These are phyloP conservation scores for Nicotiana obtusifolia DNA, from an alignment of 257 asterid genomes.

Conservation along the genomic window DNA sequence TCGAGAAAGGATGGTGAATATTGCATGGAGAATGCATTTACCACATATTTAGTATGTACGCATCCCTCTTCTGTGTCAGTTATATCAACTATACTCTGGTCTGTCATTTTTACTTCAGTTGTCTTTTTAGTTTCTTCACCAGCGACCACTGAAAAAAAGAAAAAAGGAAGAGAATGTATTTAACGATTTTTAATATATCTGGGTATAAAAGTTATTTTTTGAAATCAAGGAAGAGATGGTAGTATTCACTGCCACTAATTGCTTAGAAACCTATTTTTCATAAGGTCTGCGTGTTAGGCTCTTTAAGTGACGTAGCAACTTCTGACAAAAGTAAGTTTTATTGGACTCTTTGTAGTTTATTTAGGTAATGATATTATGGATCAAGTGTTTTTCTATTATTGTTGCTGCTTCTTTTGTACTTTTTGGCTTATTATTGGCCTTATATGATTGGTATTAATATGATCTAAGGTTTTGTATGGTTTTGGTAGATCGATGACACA, in stretches of 20 bases:
- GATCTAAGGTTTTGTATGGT: not conserved
- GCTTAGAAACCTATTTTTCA: not conserved
- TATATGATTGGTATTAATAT: not conserved
- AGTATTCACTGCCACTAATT: not conserved
- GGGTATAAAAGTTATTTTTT: not conserved
- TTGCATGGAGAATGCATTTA: conserved; percentile 96
- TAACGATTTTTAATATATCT: not conserved
- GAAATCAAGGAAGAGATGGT: not conserved
- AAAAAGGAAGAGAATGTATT: not conserved
- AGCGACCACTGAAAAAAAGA: not conserved
- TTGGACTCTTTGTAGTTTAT: not conserved
- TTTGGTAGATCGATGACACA: not conserved
- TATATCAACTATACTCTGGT: not conserved
- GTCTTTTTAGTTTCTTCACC: conserved; percentile 7
- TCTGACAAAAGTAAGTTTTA: not conserved
- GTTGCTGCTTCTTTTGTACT: not conserved
- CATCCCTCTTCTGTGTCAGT: conserved; percentile 10
- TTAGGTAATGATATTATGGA: conserved; percentile 4
- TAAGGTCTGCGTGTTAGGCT: not conserved
- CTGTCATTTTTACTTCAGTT: conserved; percentile 15
- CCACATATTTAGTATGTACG: conserved; percentile 60
- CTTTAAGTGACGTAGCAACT: not conserved
- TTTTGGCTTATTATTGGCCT: not conserved
- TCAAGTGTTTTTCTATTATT: not conserved
- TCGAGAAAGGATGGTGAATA: conserved; percentile 89